Evolutionary conservation across 192 early-diverging fungal genomes (phyloP).

Genomic region (Allomyces macrogynus): DNA sequence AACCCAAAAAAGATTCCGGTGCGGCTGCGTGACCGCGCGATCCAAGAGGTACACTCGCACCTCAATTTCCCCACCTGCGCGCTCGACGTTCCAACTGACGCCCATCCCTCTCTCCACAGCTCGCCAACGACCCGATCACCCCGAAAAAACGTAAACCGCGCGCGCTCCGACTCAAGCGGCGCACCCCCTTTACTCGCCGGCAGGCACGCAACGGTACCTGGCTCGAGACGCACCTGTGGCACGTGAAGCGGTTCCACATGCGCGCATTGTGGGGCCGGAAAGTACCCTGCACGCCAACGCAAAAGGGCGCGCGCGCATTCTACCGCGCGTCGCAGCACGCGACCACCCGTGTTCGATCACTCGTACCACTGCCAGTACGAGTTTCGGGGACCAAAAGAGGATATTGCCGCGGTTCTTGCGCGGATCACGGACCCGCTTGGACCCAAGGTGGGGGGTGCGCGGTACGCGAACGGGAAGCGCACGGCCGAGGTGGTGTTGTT

Average conservation of each 20-base stretch:
- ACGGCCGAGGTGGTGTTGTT: background rate
- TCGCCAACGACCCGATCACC: too few species aligned
- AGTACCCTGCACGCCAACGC: background rate
- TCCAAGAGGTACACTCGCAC: background rate
- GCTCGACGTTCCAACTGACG: background rate
- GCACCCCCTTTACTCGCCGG: background rate
- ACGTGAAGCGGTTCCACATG: background rate
- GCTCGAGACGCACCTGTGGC: constrained; percentile 1
- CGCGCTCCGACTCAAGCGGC: background rate
- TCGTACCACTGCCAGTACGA: background rate
- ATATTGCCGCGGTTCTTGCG: background rate
- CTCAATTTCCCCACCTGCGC: too few species aligned
- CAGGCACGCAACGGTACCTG: background rate
- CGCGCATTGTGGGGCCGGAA: background rate
- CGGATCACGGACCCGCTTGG: background rate
- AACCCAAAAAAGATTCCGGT: background rate
- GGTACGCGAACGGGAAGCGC: background rate
- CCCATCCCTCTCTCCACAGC: background rate
- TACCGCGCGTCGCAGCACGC: background rate
- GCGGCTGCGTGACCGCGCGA: background rate
- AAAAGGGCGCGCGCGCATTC: background rate
- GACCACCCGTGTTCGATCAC: background rate
- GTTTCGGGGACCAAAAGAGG: background rate
- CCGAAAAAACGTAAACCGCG: background rate
- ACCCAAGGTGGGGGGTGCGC: background rate